These are phyloP conservation scores for Xylariaceae sp. DNA, from an alignment of 2,329 filamentous ascomycete species.

Conservation along the genomic window DNA sequence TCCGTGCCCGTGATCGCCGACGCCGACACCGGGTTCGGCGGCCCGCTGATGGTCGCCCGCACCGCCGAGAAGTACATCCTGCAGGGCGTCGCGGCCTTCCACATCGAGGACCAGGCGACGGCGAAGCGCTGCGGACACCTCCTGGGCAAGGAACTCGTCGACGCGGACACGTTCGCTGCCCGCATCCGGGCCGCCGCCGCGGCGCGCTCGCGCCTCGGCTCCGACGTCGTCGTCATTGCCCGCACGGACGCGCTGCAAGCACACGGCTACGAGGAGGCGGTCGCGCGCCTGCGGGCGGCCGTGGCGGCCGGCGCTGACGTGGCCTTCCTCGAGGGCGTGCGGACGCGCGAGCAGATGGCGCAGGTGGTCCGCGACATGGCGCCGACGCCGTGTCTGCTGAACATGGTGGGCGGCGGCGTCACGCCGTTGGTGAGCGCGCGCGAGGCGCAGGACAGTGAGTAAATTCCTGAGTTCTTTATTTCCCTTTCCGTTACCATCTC, in stretches of 20 bases:
- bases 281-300: constrained; percentile 49
- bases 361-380: constrained; percentile 41
- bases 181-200: constrained; percentile 38
- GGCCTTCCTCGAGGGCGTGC: constrained; percentile 57
- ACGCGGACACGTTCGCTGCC: constrained; percentile 32
- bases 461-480: too few relatives aligned
- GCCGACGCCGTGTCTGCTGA: constrained; percentile 37
- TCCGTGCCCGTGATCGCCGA: constrained; percentile 62
- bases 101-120: constrained; percentile 41
- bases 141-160: constrained; percentile 40
- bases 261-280: constrained; percentile 54
- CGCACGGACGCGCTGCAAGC: constrained; percentile 58
- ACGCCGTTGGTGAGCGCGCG: constrained; percentile 35
- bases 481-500: too few relatives aligned
- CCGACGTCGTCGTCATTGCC: constrained; percentile 62
- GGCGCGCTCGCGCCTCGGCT: constrained; percentile 41
- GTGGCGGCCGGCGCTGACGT: constrained; percentile 55
- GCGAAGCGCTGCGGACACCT: constrained; percentile 46
- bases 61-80: constrained; percentile 42
- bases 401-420: constrained; percentile 39
- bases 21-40: constrained; percentile 61
- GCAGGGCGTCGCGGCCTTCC: constrained; percentile 36
- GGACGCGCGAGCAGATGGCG: constrained; percentile 46
- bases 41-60: constrained; percentile 54
- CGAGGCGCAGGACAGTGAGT: constrained; percentile 33